Percentiles rank a stretch among this genome's conserved stretches.
Evolutionary conservation across 2,329 filamentous ascomycete genomes (phyloP).

Genomic region (Ophiostoma himal-ulmi): DNA sequence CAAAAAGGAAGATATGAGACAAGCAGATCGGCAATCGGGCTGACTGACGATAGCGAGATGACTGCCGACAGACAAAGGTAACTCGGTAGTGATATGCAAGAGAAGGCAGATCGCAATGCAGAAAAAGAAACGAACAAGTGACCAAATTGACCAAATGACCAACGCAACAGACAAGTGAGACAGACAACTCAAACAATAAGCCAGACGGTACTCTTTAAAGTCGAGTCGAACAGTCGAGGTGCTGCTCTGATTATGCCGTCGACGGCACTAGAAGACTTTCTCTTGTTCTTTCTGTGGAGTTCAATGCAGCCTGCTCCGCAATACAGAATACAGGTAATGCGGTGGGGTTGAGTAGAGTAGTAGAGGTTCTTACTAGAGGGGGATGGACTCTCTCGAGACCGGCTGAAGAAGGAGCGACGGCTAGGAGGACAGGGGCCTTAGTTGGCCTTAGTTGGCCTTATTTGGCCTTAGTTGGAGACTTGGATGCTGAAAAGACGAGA

Average conservation of each 20-base stretch:
- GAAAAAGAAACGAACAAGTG: not conserved
- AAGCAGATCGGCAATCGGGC: not conserved
- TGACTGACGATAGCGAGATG: not conserved
- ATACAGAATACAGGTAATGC: not conserved
- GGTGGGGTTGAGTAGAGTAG: not conserved
- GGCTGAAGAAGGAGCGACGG: not conserved
- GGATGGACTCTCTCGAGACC: not conserved
- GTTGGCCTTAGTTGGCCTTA: too few relatives aligned
- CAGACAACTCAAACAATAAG: not conserved
- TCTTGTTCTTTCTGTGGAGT: not conserved
- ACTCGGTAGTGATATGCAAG: not conserved
- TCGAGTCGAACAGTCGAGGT: not conserved
- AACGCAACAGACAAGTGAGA: not conserved
- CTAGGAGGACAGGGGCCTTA: too few relatives aligned
- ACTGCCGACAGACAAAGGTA: not conserved
- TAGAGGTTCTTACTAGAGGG: not conserved
- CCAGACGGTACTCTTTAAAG: not conserved
- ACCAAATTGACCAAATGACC: not conserved
- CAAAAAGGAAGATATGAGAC: not conserved
- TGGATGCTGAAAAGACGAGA: not conserved
- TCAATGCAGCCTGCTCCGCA: constrained; percentile 6
- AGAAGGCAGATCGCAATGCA: not conserved
- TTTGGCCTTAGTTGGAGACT: too few relatives aligned
- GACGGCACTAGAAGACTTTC: not conserved
- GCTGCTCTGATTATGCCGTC: not conserved